These are phyloP conservation scores for Mycena kentingensis DNA, from an alignment of 768 basidiomycete species.

Conservation along the genomic window DNA sequence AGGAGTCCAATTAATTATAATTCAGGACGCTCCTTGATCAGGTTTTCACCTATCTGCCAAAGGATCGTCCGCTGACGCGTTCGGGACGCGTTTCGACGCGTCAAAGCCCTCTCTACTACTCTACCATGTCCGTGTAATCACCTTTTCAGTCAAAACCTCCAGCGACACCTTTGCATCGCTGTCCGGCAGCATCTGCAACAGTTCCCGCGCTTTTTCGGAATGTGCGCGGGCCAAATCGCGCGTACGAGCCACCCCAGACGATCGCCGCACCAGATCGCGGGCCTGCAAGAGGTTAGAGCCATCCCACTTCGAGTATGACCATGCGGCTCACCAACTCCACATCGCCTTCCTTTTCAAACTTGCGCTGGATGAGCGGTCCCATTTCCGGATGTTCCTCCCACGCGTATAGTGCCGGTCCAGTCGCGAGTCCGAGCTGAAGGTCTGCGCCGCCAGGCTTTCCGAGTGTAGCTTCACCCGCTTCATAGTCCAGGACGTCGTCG, in stretches of 20 bases:
- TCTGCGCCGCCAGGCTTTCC: constrained; percentile 94
- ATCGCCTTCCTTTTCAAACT: constrained; percentile 81
- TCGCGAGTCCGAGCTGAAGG: constrained; percentile 81
- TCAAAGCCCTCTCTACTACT: neutral
- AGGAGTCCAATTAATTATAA: too few relatives aligned
- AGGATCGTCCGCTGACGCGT: neutral
- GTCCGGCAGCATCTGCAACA: constrained; percentile 71
- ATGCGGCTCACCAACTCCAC: constrained; percentile 66
- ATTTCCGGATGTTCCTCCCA: constrained; percentile 93
- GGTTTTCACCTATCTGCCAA: too few relatives aligned
- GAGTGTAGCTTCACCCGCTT: constrained; percentile 69
- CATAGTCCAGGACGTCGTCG: constrained; percentile 94
- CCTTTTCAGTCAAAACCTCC: constrained; percentile 73
- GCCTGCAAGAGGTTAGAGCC: constrained; percentile 49
- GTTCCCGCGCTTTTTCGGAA: constrained; percentile 76
- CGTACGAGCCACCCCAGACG: constrained; percentile 82
- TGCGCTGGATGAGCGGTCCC: constrained; percentile 81
- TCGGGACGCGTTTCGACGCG: neutral
- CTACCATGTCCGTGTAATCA: constrained; percentile 55
- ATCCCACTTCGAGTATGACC: constrained; percentile 2
- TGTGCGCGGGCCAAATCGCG: constrained; percentile 76
- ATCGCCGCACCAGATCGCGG: constrained; percentile 68
- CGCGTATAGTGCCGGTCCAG: constrained; percentile 92
- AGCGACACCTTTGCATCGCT: constrained; percentile 82
- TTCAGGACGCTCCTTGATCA: too few relatives aligned